Evolutionary conservation across 2,329 filamentous ascomycete species (phyloP).

Genomic region (Curvularia lunata): DNA sequence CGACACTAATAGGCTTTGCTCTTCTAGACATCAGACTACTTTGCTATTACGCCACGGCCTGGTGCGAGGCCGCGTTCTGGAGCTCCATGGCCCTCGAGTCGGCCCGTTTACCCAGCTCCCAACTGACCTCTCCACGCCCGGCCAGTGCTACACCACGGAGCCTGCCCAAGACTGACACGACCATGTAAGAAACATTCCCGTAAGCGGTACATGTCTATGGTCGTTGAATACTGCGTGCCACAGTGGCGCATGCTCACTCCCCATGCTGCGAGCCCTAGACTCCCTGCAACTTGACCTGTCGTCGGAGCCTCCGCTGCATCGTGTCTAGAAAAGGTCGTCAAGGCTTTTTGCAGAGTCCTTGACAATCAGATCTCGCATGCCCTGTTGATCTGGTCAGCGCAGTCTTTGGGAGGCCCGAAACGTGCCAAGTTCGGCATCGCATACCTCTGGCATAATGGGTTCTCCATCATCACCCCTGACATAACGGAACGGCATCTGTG

Average conservation of each 20-base stretch:
- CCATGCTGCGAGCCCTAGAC: conserved; percentile 12
- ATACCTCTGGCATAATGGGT: conserved; percentile 89
- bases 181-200: conserved; percentile 22
- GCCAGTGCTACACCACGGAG: conserved; percentile 21
- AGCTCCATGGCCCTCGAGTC: conserved; percentile 7
- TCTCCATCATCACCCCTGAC: conserved; percentile 76
- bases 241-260: conserved; percentile 41
- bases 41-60: background rate
- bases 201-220: conserved; percentile 23
- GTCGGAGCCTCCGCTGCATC: background rate
- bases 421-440: conserved; percentile 30
- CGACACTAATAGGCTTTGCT: background rate
- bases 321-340: conserved; percentile 76
- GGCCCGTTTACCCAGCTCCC: conserved; percentile 14
- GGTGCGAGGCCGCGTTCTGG: conserved; percentile 2
- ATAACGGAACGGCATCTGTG: conserved; percentile 97
- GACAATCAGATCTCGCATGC: conserved; percentile 92
- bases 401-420: conserved; percentile 14
- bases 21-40: background rate
- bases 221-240: conserved; percentile 46
- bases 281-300: background rate
- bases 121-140: conserved; percentile 15
- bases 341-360: conserved; percentile 93
- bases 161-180: conserved; percentile 12
- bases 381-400: conserved; percentile 60